Evolutionary conservation across 495 filamentous ascomycete species (phyloP).

Genomic region (Lophiostoma macrostomum): DNA sequence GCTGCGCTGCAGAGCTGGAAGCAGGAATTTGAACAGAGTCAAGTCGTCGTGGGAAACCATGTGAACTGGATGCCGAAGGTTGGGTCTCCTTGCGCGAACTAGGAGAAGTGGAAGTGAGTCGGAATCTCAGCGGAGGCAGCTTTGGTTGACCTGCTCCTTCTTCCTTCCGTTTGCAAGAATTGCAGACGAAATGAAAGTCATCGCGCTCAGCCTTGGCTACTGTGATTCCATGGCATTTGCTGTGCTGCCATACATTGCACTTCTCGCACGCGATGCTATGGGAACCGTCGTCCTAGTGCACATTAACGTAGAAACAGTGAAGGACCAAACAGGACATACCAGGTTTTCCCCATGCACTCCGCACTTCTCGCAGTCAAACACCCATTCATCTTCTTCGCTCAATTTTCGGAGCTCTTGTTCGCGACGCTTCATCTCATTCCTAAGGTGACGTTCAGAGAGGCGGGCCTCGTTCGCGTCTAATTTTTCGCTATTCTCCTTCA

Average conservation of each 20-base stretch:
- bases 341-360: conserved; percentile 81
- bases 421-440: conserved; percentile 72
- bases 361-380: conserved; percentile 88
- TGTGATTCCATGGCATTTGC: conserved; percentile 78
- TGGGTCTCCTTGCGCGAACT: conserved; percentile 33
- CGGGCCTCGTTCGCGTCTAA: conserved; percentile 60
- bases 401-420: conserved; percentile 70
- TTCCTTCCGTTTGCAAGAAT: conserved; percentile 66
- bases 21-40: conserved; percentile 31
- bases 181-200: conserved; percentile 87
- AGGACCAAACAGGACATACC: conserved; percentile 41
- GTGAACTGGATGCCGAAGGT: conserved; percentile 11
- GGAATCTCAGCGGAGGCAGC: conserved; percentile 65
- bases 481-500: conserved; percentile 74
- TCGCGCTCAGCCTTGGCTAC: conserved; percentile 75
- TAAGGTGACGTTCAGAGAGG: conserved; percentile 72
- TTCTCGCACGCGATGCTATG: conserved; percentile 93
- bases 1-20: conserved; percentile 9
- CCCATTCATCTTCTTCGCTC: conserved; percentile 81
- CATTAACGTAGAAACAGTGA: conserved; percentile 18
- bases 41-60: conserved; percentile 26
- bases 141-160: conserved; percentile 65
- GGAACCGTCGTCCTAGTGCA: conserved; percentile 74
- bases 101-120: conserved; percentile 50
- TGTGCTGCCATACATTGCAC: conserved; percentile 96